Percentiles rank a stretch among this genome's conserved stretches.
phyloP scores from a whole-genome alignment of 805 yeast genomes.

The Candida ovalis region DNA sequence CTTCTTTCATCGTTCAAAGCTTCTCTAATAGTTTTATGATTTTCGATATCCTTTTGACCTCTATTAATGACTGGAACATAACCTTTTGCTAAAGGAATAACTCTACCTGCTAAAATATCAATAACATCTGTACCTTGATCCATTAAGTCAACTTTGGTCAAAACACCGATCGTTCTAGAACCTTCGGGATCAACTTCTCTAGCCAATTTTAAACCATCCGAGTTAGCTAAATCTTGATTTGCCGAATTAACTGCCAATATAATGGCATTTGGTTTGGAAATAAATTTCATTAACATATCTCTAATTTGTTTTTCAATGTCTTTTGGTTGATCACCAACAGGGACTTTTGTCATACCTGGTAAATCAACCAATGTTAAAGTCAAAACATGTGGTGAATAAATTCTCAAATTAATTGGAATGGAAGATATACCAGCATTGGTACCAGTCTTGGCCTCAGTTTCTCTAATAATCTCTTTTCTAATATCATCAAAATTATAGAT shows the following conservation, averaged over 20 bases:
- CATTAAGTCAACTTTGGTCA: conserved; percentile 95
- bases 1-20: conserved; percentile 78
- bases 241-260: conserved; percentile 94
- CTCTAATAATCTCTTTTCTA: conserved; percentile 84
- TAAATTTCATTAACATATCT: conserved; percentile 88
- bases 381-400: conserved; percentile 89
- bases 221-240: conserved; percentile 94
- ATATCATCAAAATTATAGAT: conserved; percentile 86
- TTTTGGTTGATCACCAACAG: conserved; percentile 98
- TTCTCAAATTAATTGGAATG: conserved; percentile 87
- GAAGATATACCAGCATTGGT: conserved; percentile 86
- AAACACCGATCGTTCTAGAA: conserved; percentile 90
- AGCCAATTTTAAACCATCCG: conserved; percentile 93
- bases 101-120: conserved; percentile 92
- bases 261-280: conserved; percentile 93
- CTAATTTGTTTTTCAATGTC: conserved; percentile 94
- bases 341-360: conserved; percentile 97
- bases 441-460: conserved; percentile 82
- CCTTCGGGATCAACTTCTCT: conserved; percentile 99
- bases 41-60: conserved; percentile 94
- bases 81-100: conserved; percentile 91
- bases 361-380: conserved; percentile 93
- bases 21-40: conserved; percentile 78
- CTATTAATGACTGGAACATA: conserved; percentile 96
- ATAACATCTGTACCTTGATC: conserved; percentile 97